These are phyloP conservation scores for Marasmius sp. DNA, from an alignment of 1,284 basidiomycete species.

Conservation along the genomic window DNA sequence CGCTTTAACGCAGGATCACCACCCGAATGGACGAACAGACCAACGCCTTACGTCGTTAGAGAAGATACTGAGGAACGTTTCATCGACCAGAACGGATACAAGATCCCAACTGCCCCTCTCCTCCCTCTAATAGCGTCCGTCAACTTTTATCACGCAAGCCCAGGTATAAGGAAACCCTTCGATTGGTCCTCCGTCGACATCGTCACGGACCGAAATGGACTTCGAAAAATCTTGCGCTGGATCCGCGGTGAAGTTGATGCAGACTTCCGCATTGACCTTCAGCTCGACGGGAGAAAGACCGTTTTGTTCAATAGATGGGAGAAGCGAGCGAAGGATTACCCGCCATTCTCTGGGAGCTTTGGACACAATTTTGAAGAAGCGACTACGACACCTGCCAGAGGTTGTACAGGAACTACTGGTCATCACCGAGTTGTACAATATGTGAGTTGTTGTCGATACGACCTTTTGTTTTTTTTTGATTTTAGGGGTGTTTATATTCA, in stretches of 20 bases:
- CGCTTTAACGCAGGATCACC: constrained; percentile 45
- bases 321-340: constrained; percentile 28
- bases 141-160: constrained; percentile 35
- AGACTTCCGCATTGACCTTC: constrained; percentile 59
- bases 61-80: constrained; percentile 44
- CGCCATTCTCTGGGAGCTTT: constrained; percentile 32
- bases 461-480: not conserved
- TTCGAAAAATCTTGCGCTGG: constrained; percentile 59
- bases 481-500: too few species aligned
- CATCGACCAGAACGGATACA: constrained; percentile 51
- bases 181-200: constrained; percentile 53
- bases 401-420: constrained; percentile 40
- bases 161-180: constrained; percentile 30
- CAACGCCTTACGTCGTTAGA: constrained; percentile 44
- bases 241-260: constrained; percentile 27
- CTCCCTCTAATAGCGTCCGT: constrained; percentile 52
- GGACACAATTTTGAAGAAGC: constrained; percentile 52
- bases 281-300: constrained; percentile 51
- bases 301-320: constrained; percentile 55
- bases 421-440: constrained; percentile 55
- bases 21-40: constrained; percentile 44
- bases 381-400: constrained; percentile 39
- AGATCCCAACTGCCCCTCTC: constrained; percentile 39
- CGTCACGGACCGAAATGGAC: constrained; percentile 56
- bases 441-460: constrained; percentile 31